These are phyloP conservation scores for Talaromyces pinophilus DNA, from an alignment of 2,329 filamentous ascomycete species.

Conservation along the genomic window DNA sequence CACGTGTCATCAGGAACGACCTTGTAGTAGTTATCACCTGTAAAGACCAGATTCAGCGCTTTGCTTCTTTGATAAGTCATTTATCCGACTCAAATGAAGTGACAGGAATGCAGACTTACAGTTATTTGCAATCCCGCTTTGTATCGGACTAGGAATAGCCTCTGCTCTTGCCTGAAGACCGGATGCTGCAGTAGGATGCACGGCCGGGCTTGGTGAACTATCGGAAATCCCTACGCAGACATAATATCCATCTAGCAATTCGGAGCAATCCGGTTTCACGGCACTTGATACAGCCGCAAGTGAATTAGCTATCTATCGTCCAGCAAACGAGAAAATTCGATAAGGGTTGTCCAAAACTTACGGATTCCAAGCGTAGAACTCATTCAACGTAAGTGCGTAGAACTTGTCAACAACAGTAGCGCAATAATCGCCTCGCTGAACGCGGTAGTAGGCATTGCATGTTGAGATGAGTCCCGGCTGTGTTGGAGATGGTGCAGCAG, in stretches of 20 bases:
- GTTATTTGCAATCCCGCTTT: conserved; percentile 23
- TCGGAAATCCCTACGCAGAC: conserved; percentile 17
- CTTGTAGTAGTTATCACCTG: conserved; percentile 25
- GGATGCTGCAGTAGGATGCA: neutral
- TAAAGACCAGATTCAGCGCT: neutral
- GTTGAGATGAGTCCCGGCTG: conserved; percentile 15
- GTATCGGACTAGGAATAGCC: conserved; percentile 24
- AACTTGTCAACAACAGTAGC: conserved; percentile 5
- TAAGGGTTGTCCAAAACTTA: neutral
- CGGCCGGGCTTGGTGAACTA: neutral
- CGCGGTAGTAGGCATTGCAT: conserved; percentile 16
- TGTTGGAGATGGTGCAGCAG: conserved; percentile 9
- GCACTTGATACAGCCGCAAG: conserved; percentile 3
- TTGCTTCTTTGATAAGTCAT: too few species aligned
- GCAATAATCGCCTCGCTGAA: conserved; percentile 16
- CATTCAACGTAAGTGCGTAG: conserved; percentile 3
- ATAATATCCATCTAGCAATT: conserved; percentile 18
- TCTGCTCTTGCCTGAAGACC: conserved; percentile 17
- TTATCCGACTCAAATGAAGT: neutral
- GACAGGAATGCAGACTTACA: conserved; percentile 11
- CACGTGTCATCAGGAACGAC: conserved; percentile 25
- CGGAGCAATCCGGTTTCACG: conserved; percentile 21
- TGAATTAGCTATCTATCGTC: neutral
- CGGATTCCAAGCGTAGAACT: conserved; percentile 22
- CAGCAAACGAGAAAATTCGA: neutral